Conservation (phyloP, 1,139 yeast species). For the Yarrowia galli region DNA sequence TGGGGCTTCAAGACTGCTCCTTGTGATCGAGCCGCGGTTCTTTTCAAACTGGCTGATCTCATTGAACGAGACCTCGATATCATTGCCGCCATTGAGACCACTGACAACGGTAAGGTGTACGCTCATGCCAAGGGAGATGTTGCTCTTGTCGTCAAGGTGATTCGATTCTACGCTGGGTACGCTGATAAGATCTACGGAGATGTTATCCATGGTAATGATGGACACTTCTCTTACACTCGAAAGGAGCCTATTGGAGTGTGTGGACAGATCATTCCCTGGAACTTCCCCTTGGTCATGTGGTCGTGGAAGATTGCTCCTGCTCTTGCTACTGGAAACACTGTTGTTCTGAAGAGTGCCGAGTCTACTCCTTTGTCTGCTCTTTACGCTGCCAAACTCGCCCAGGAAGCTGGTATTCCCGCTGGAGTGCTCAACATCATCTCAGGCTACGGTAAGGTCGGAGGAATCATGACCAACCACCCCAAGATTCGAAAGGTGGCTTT, state of each 20-base stretch:
- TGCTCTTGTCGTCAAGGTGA: conserved; percentile 60
- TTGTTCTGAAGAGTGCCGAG: conserved; percentile 79
- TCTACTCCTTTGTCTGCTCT: conserved; percentile 80
- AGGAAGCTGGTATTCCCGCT: conserved; percentile 77
- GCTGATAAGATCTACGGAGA: conserved; percentile 75
- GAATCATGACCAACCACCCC: conserved; percentile 72
- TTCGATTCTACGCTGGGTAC: conserved; percentile 81
- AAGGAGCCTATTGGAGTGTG: conserved; percentile 81
- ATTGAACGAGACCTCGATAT: conserved; percentile 66
- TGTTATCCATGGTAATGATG: conserved; percentile 68
- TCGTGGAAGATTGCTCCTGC: conserved; percentile 87
- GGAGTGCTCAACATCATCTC: conserved; percentile 78
- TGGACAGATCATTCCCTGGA: conserved; percentile 90
- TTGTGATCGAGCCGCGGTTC: conserved; percentile 62
- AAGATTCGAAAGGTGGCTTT: conserved; percentile 80
- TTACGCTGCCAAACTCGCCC: conserved; percentile 63
- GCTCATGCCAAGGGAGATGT: conserved; percentile 65
- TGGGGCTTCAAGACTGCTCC: conserved; percentile 58
- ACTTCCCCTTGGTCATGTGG: conserved; percentile 84
- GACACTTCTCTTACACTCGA: conserved; percentile 65
- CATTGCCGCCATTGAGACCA: conserved; percentile 72
- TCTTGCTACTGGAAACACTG: conserved; percentile 76
- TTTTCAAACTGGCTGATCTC: conserved; percentile 70
- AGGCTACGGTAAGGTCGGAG: conserved; percentile 80
- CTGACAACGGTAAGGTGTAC: conserved; percentile 82